Base-by-base conservation (phyloP, 306 rosid genomes). In the Rubus parviflorus region DNA sequence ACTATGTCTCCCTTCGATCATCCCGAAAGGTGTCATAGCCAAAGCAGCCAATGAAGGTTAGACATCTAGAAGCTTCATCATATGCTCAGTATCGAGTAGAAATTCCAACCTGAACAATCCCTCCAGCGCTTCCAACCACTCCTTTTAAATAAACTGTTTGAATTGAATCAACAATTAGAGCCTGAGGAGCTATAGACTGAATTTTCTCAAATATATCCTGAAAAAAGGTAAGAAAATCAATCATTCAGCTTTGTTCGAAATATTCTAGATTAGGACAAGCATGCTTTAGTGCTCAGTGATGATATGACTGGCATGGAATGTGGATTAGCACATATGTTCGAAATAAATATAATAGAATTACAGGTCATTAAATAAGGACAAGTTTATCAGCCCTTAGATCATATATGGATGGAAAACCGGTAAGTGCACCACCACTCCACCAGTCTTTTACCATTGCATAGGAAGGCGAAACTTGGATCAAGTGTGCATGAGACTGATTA, bases 111-210 rank as follows among this genome's bases (percentile, higher is more conserved):
- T 95, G 98, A 19, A 7, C 6, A 73, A 85, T 2, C 53, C 90
- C 92, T 82, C 97, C 98, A 74, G 96, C 90, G 76, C 92, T 95
- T 88, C 97, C 97, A 54, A 70, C 3, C 80, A 89, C 79, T 77
- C 89, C 88, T 71, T 85, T 84, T 77, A 92, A 83, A 84, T 90
- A 87, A 77, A 87, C 97, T 78, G 98, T 95, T 81, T 95, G 98
- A 81, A 95, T 89, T 37, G 98, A 95, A 85, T 95, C 98, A 68
- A 95, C 75, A 68, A 95, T 82, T 80, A 95, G 72, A 68, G 93
- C 97, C 11, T 89, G 90, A 56, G 96, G 91, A 37, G 89, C 82
- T 48, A 90, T 84, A 80, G 60, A 61, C 73, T 88, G 92, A 79
- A 85, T 82, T 86, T 88, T 88, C 80, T 81, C 83, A 69, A 92